Conservation (phyloP, 2,329 filamentous ascomycete species). For the Pyrenochaeta sp. region DNA sequence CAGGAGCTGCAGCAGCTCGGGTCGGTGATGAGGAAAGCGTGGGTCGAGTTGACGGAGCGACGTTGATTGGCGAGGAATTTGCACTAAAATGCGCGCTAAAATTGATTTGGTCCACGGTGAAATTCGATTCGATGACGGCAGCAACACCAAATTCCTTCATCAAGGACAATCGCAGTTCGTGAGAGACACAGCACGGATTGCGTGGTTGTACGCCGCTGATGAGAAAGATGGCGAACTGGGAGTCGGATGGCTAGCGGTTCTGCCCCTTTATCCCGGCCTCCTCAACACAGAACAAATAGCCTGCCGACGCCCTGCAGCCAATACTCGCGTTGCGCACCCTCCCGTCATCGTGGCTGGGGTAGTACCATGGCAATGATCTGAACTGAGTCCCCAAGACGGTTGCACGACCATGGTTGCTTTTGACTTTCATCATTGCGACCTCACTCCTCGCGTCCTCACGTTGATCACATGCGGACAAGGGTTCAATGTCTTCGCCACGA, state of each 20-base stretch:
- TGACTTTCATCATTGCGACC: background rate
- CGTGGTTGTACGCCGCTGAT: background rate
- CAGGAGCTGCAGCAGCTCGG: constrained; percentile 12
- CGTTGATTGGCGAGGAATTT: constrained; percentile 20
- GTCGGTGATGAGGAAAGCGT: constrained; percentile 15
- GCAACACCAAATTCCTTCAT: constrained; percentile 12
- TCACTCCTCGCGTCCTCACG: constrained; percentile 3
- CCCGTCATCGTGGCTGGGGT: constrained; percentile 41
- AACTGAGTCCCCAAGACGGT: constrained; percentile 12
- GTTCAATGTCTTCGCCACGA: background rate
- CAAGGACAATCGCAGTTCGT: constrained; percentile 7
- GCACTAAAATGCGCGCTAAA: constrained; percentile 2
- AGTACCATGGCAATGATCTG: constrained; percentile 25
- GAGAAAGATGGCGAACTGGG: background rate
- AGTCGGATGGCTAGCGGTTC: background rate
- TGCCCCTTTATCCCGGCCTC: constrained; percentile 12
- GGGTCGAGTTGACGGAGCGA: constrained; percentile 9
- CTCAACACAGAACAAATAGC: background rate
- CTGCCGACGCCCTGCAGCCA: constrained; percentile 26
- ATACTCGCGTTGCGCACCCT: constrained; percentile 23
- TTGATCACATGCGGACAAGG: background rate
- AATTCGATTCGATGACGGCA: constrained; percentile 14
- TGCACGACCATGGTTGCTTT: constrained; percentile 7
- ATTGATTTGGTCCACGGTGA: constrained; percentile 4
- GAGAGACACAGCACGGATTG: background rate